Evolutionary conservation across 768 basidiomycete species (phyloP), one percentile per base, ranked within the genome.

Genomic region (Megacollybia marginata): DNA sequence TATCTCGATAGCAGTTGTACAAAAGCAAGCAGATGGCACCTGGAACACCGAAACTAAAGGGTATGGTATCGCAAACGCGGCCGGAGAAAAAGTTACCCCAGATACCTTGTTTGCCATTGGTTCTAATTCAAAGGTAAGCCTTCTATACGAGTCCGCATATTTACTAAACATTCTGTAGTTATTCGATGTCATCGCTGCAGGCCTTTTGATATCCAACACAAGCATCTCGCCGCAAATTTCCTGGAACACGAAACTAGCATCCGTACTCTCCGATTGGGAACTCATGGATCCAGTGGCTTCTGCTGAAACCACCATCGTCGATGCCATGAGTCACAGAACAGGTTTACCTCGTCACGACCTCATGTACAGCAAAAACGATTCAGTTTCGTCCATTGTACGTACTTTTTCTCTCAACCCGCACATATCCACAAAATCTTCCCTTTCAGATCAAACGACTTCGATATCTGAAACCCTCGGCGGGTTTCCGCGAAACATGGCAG

Each of bases 261-360:
- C 55, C 4, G 51, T 65, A 12, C 38, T 64, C n/a, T 54, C n/a
- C n/a, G n/a, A n/a, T n/a, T n/a, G n/a, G n/a, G n/a, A n/a, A n/a
- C n/a, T n/a, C n/a, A n/a, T n/a, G 53, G 62, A 65, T 42, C 56
- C 57, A 2, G 32, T 59, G 28, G 59, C 59, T 2, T 51, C 54
- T 4, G 42, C 52, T 23, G 51, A 57, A 32, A 55, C 48, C 15
- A 51, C 57, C 2, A 57, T 65, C 31, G 45, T 57, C 33, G 64
- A 65, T 45, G 46, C 59, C 4, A 60, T 63, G 59, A 60, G 56
- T 51, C 64, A 65, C n/a, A n/a, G n/a, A n/a, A n/a, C n/a, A n/a
- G n/a, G n/a, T n/a, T n/a, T n/a, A n/a, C n/a, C n/a, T n/a, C n/a
- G n/a, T n/a, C n/a, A n/a, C n/a, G n/a, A n/a, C n/a, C n/a, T n/a